Conservation (phyloP, 208 protist species). For the Blastocrithidia nonstop region DNA sequence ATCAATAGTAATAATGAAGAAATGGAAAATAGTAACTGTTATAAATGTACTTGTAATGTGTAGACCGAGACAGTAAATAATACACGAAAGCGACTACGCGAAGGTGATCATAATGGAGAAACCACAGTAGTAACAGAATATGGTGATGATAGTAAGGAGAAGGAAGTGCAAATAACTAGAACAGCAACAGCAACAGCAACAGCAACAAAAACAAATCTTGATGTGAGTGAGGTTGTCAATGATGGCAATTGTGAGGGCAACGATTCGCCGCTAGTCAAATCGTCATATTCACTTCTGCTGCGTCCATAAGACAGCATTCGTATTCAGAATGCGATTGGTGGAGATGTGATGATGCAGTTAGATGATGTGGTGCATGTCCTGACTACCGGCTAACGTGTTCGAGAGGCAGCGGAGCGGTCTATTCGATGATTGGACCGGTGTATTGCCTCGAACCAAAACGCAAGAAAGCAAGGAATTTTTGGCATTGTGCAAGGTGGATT, state of each 20-base stretch:
- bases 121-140: constrained; percentile 4
- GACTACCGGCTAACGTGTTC: constrained; percentile 83
- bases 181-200: background rate
- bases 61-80: constrained; percentile 19
- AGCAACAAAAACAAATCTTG: too few relatives aligned
- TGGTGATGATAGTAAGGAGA: background rate
- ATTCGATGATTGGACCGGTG: constrained; percentile 98
- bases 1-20: too few relatives aligned
- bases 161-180: background rate
- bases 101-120: background rate
- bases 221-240: constrained; percentile 2
- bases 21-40: too few relatives aligned
- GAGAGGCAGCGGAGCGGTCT: constrained; percentile 91
- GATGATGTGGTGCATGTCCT: constrained; percentile 94
- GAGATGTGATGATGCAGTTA: constrained; percentile 99
- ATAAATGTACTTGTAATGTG: too few relatives aligned
- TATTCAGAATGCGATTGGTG: constrained; percentile 97
- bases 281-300: constrained; percentile 83
- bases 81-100: background rate
- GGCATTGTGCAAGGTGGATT: constrained; percentile 97
- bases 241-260: background rate
- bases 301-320: constrained; percentile 96
- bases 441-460: constrained; percentile 87
- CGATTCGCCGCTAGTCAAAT: too few relatives aligned
- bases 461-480: constrained; percentile 95